Percentiles rank a stretch among this genome's conserved stretches.
These are phyloP conservation scores for Pyrenophora seminiperda DNA, from an alignment of 2,329 filamentous ascomycete species.

Conservation along the genomic window DNA sequence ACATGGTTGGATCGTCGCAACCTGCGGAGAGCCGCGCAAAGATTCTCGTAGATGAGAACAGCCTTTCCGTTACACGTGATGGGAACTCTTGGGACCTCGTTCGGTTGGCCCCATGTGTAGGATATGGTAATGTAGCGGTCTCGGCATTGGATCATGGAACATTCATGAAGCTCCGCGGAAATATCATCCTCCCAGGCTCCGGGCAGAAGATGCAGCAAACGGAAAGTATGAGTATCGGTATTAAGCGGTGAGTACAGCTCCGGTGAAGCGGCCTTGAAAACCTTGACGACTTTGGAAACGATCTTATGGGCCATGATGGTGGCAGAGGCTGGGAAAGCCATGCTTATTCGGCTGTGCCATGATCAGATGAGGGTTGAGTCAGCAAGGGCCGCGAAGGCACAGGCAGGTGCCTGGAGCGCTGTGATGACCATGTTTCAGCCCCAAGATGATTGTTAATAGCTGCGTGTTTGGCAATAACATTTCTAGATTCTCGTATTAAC, in stretches of 20 bases:
- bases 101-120: slow-evolving; percentile 18
- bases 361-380: neutral
- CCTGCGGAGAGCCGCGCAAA: slow-evolving; percentile 17
- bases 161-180: slow-evolving; percentile 6
- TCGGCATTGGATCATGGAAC: slow-evolving; percentile 10
- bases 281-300: slow-evolving; percentile 1
- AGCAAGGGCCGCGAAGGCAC: neutral
- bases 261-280: neutral
- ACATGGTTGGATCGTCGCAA: slow-evolving; percentile 11
- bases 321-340: neutral
- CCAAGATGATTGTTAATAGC: neutral
- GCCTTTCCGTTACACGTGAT: slow-evolving; percentile 15
- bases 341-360: neutral
- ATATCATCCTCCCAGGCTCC: slow-evolving; percentile 13
- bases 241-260: slow-evolving; percentile 1
- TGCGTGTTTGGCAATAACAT: too few relatives aligned
- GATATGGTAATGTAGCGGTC: slow-evolving; percentile 19
- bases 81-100: slow-evolving; percentile 9
- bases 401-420: too few relatives aligned
- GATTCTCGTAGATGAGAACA: slow-evolving; percentile 20
- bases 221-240: slow-evolving; percentile 6
- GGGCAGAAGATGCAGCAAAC: slow-evolving; percentile 15
- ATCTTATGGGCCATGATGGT: slow-evolving; percentile 5
- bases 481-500: too few relatives aligned
- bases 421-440: too few relatives aligned